Percentiles rank a stretch among this genome's conserved stretches.
Evolutionary conservation across 495 filamentous ascomycete genomes (phyloP).

Genomic region (Haplographium delicatum): DNA sequence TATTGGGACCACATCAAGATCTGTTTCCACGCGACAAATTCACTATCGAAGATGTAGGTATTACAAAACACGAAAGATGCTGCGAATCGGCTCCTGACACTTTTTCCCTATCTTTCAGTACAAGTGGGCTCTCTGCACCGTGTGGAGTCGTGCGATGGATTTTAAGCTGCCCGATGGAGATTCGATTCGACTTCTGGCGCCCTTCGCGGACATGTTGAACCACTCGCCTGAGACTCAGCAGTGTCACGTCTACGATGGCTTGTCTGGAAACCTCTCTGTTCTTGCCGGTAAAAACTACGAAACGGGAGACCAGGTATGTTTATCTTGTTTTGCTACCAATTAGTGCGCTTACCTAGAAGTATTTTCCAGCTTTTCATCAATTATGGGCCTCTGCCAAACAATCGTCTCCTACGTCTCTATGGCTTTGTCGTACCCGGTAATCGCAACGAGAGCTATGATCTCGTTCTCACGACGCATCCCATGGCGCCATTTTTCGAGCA

Average conservation of each 20-base stretch:
- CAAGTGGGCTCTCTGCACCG: conserved; percentile 1
- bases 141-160: conserved; percentile 2
- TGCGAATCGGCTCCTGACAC: conserved; percentile 1
- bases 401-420: conserved; percentile 1
- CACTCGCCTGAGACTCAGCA: not conserved
- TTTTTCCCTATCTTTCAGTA: conserved; percentile 1
- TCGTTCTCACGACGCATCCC: conserved; percentile 1
- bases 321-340: not conserved
- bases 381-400: not conserved
- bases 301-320: not conserved
- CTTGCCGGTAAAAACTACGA: conserved; percentile 1
- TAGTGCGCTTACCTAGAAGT: conserved; percentile 1
- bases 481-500: conserved; percentile 1
- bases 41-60: conserved; percentile 2
- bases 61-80: not conserved
- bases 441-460: not conserved
- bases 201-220: conserved; percentile 1
- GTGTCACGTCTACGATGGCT: not conserved
- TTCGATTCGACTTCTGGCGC: conserved; percentile 1
- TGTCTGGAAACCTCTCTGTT: conserved; percentile 1
- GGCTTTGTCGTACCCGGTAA: conserved; percentile 1
- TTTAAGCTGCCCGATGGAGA: not conserved
- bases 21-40: conserved; percentile 2
- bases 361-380: conserved; percentile 1
- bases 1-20: not conserved